Conservation (phyloP, 1,139 yeast species). For the Protomyces macrosporus region DNA sequence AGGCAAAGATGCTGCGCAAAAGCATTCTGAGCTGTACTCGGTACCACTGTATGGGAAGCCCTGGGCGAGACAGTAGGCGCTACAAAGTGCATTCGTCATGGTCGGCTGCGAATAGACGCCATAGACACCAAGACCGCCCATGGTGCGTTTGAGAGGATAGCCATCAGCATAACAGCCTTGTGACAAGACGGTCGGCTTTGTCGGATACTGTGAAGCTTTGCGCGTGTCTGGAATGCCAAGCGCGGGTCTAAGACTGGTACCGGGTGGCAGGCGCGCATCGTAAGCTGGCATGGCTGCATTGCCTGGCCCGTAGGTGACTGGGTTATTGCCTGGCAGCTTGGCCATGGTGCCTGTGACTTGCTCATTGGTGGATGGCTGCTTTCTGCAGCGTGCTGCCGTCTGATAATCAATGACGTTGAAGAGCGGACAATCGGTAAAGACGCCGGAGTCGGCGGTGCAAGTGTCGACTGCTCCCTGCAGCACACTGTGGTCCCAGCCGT, state of each 20-base stretch:
- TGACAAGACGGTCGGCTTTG: background rate
- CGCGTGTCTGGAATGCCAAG: conserved; percentile 9
- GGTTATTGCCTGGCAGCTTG: conserved; percentile 23
- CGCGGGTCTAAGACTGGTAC: background rate
- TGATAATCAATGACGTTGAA: conserved; percentile 8
- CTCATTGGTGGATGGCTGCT: conserved; percentile 9
- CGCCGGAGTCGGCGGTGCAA: conserved; percentile 26
- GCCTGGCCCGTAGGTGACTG: conserved; percentile 20
- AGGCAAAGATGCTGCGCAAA: conserved; percentile 23
- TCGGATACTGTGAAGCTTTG: conserved; percentile 15
- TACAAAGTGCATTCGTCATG: conserved; percentile 16
- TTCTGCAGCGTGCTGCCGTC: conserved; percentile 7
- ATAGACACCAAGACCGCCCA: conserved; percentile 21
- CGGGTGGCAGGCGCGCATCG: background rate
- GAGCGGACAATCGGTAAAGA: conserved; percentile 24
- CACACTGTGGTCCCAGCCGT: conserved; percentile 27
- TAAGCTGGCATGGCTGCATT: conserved; percentile 5
- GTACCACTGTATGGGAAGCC: conserved; percentile 24
- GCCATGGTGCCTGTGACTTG: conserved; percentile 18
- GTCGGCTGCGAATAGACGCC: conserved; percentile 12
- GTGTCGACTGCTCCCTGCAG: conserved; percentile 26
- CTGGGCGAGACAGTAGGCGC: conserved; percentile 14
- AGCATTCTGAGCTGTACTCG: conserved; percentile 26
- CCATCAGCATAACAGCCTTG: conserved; percentile 26
- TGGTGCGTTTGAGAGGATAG: conserved; percentile 10